Percentiles rank a stretch among this genome's conserved stretches.
These are phyloP conservation scores for Pythium graminicola DNA, from an alignment of 352 stramenopile species.

Conservation along the genomic window DNA sequence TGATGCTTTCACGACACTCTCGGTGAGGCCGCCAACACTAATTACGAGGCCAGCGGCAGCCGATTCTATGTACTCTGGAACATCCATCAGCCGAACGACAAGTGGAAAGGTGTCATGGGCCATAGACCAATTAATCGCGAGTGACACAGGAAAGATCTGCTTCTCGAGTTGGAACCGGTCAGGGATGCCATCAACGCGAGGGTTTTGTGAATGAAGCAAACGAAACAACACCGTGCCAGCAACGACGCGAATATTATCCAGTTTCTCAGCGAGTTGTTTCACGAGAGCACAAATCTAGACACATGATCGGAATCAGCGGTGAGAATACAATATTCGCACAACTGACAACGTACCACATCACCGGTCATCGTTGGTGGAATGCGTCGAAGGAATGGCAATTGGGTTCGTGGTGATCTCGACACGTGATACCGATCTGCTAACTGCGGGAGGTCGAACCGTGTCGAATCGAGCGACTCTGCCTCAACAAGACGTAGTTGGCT, in stretches of 20 bases:
- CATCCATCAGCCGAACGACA: slow-evolving; percentile 78
- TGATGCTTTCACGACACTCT: slow-evolving; percentile 89
- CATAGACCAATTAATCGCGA: slow-evolving; percentile 74
- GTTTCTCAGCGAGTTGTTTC: slow-evolving; percentile 96
- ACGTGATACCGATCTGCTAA: slow-evolving; percentile 1
- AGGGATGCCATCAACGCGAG: slow-evolving; percentile 69
- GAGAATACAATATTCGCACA: slow-evolving; percentile 3
- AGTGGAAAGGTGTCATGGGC: slow-evolving; percentile 88
- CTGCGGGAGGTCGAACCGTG: slow-evolving; percentile 17
- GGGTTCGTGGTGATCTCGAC: not conserved
- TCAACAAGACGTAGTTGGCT: slow-evolving; percentile 19
- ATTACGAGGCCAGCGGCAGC: slow-evolving; percentile 89
- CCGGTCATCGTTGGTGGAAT: slow-evolving; percentile 38
- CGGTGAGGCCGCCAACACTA: slow-evolving; percentile 93
- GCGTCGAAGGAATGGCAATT: slow-evolving; percentile 28
- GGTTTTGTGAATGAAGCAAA: slow-evolving; percentile 64
- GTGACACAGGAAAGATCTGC: slow-evolving; percentile 43
- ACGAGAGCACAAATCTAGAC: slow-evolving; percentile 50
- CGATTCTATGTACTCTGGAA: slow-evolving; percentile 80
- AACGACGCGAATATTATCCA: slow-evolving; percentile 89
- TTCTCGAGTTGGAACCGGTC: slow-evolving; percentile 66
- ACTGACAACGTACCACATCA: slow-evolving; percentile 24
- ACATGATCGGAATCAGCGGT: not conserved
- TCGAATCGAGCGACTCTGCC: not conserved
- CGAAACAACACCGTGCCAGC: slow-evolving; percentile 86